These are phyloP conservation scores for Hydnomerulius pinastri DNA, from an alignment of 768 basidiomycete genomes.

Conservation along the genomic window DNA sequence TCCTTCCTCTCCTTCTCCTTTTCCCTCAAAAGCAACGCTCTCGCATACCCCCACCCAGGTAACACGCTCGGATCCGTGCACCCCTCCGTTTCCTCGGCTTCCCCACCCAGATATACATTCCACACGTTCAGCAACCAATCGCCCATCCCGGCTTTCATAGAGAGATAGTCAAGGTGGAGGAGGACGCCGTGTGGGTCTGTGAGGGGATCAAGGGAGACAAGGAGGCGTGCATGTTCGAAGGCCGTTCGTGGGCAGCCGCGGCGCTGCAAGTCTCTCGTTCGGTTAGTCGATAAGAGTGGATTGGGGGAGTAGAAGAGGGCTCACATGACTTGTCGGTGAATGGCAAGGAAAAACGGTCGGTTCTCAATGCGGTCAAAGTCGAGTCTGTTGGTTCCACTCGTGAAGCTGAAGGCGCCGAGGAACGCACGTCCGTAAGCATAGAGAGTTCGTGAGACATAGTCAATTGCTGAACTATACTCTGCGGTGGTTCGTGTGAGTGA, in stretches of 20 bases:
- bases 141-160: constrained; percentile 76
- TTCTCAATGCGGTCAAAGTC: constrained; percentile 93
- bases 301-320: constrained; percentile 22
- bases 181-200: constrained; percentile 87
- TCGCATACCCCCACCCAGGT: constrained; percentile 78
- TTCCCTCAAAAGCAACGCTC: constrained; percentile 66
- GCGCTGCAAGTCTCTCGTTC: constrained; percentile 77
- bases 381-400: constrained; percentile 76
- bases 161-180: constrained; percentile 82
- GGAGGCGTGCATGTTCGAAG: constrained; percentile 87
- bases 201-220: constrained; percentile 83
- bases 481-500: constrained; percentile 3
- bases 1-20: constrained; percentile 46
- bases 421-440: constrained; percentile 93
- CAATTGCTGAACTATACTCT: constrained; percentile 85
- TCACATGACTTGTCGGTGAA: constrained; percentile 82
- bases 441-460: constrained; percentile 89
- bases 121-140: constrained; percentile 80
- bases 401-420: constrained; percentile 83
- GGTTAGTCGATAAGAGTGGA: neutral
- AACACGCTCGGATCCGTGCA: constrained; percentile 57
- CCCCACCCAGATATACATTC: constrained; percentile 17
- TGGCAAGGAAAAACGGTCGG: constrained; percentile 85
- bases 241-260: constrained; percentile 87
- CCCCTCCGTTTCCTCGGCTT: constrained; percentile 16